phyloP scores from a whole-genome alignment of 2,329 filamentous ascomycete genomes.

The Colletotrichum theobromicola region DNA sequence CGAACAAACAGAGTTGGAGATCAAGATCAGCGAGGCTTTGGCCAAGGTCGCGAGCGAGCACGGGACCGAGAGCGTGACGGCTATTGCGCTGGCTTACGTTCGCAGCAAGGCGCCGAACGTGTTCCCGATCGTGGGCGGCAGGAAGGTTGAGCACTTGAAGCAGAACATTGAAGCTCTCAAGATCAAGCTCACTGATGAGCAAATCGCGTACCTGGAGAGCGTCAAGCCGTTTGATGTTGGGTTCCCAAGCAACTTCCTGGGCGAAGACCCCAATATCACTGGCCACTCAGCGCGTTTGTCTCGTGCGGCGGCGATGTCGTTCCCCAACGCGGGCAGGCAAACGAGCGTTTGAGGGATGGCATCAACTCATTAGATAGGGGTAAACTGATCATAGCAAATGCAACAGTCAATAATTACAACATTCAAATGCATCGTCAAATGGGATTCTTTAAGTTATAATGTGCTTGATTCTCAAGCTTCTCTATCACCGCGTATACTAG shows the following conservation, averaged over 20 bases:
- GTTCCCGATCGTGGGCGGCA: slow-evolving; percentile 57
- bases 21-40: slow-evolving; percentile 60
- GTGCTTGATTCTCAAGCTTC: accelerated
- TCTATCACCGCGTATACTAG: neutral
- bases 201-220: slow-evolving; percentile 59
- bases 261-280: slow-evolving; percentile 27
- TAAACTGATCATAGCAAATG: neutral
- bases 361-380: accelerated
- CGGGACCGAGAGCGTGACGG: slow-evolving; percentile 60
- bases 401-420: neutral
- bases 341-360: neutral
- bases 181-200: slow-evolving; percentile 53
- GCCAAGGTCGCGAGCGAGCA: slow-evolving; percentile 64
- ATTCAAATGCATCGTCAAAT: neutral
- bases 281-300: slow-evolving; percentile 1
- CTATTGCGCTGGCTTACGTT: slow-evolving; percentile 60
- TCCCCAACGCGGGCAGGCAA: slow-evolving; percentile 6
- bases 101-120: slow-evolving; percentile 57
- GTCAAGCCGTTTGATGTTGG: slow-evolving; percentile 59
- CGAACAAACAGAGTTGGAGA: slow-evolving; percentile 51
- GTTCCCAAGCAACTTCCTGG: slow-evolving; percentile 54
- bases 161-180: slow-evolving; percentile 62
- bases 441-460: neutral
- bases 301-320: slow-evolving; percentile 10
- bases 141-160: slow-evolving; percentile 56